Conservation (phyloP, 1,284 basidiomycete genomes). For the Sanguinoderma infundibulare region DNA sequence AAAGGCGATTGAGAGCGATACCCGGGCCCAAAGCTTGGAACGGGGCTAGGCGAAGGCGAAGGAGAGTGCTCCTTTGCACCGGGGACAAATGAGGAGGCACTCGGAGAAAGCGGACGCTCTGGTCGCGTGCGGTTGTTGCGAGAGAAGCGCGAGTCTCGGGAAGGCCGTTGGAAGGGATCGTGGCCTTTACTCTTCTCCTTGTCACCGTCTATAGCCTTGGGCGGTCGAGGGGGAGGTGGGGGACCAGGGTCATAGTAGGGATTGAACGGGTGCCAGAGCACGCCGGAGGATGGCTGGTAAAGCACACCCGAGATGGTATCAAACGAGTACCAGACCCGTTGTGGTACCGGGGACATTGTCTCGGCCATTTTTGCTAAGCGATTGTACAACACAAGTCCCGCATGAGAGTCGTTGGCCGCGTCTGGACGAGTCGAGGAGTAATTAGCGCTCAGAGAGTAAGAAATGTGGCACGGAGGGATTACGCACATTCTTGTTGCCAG, state of each 20-base stretch:
- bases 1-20: neutral
- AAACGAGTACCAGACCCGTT: conserved; percentile 59
- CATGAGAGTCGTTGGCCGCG: conserved; percentile 73
- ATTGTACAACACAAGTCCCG: conserved; percentile 55
- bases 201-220: conserved; percentile 12
- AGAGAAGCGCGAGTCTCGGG: conserved; percentile 6
- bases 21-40: neutral
- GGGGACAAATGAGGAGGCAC: conserved; percentile 21
- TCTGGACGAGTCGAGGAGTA: conserved; percentile 44
- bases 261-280: conserved; percentile 59
- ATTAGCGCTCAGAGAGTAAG: conserved; percentile 12
- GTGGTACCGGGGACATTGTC: conserved; percentile 44
- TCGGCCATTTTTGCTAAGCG: conserved; percentile 46
- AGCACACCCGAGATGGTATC: conserved; percentile 50
- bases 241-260: conserved; percentile 74
- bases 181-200: no score
- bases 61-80: conserved; percentile 18
- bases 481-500: conserved; percentile 63
- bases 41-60: conserved; percentile 18
- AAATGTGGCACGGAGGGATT: neutral
- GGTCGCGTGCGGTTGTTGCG: conserved; percentile 16
- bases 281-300: conserved; percentile 39
- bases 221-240: conserved; percentile 47
- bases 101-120: conserved; percentile 18
- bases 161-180: neutral